Conservation (phyloP, 768 basidiomycete genomes). For the Roridomyces roridus region DNA sequence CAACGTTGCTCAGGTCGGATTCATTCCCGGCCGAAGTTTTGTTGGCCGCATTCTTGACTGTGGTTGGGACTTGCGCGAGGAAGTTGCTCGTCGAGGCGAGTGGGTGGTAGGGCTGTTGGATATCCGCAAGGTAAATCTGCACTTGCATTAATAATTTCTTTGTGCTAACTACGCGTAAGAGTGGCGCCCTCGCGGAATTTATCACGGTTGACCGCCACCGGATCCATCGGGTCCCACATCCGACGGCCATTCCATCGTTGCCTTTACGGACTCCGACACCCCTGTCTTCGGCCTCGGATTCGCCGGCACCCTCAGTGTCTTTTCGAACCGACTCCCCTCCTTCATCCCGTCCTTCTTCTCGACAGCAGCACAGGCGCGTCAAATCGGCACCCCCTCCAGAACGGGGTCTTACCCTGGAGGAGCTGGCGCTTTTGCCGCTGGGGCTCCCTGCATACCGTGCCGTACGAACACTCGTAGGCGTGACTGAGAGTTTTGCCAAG, state of each 20-base stretch:
- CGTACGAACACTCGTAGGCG: slow-evolving; percentile 67
- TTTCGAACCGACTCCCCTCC: slow-evolving; percentile 9
- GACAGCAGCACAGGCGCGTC: slow-evolving; percentile 8
- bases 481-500: slow-evolving; percentile 37
- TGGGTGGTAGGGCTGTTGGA: slow-evolving; percentile 88
- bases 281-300: slow-evolving; percentile 25
- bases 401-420: slow-evolving; percentile 57
- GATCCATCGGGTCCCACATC: slow-evolving; percentile 74
- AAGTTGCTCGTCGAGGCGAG: slow-evolving; percentile 75
- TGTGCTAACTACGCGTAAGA: slow-evolving; percentile 46
- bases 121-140: slow-evolving; percentile 70
- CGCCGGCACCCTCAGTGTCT: slow-evolving; percentile 27
- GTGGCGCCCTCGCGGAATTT: slow-evolving; percentile 90
- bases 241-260: slow-evolving; percentile 34
- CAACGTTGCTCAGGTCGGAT: slow-evolving; percentile 57
- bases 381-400: slow-evolving; percentile 5
- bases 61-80: slow-evolving; percentile 79
- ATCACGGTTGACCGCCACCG: slow-evolving; percentile 82
- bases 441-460: slow-evolving; percentile 87
- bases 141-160: slow-evolving; percentile 19
- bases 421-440: slow-evolving; percentile 82
- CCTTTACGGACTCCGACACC: slow-evolving; percentile 7
- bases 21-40: slow-evolving; percentile 87
- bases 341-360: slow-evolving; percentile 8
- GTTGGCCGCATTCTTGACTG: slow-evolving; percentile 84